phyloP scores from a whole-genome alignment of 192 early-diverging fungal species.

The Polychytrium aggregatum region DNA sequence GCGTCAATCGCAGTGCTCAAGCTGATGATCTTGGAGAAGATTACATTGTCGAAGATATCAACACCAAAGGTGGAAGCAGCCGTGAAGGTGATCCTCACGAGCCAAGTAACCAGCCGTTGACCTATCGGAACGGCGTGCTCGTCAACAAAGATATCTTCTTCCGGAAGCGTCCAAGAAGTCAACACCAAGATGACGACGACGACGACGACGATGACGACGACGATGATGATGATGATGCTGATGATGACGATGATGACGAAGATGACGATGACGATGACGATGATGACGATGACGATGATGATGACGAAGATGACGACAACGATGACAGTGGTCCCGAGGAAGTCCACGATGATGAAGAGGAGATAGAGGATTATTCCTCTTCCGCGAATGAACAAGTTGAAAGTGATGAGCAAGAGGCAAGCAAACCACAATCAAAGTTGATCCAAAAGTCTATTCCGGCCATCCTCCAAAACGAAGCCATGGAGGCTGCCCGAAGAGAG shows the following conservation, averaged over 20 bases:
- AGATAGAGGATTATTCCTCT: conserved; percentile 7
- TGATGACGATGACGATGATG: conserved; percentile 38
- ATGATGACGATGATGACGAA: no score
- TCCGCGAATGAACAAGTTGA: conserved; percentile 19
- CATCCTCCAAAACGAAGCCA: no score
- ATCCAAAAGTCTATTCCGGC: no score
- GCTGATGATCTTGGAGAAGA: conserved; percentile 43
- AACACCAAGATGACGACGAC: conserved; percentile 22
- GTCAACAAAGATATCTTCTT: conserved; percentile 42
- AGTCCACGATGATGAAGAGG: conserved; percentile 26
- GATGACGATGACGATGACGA: no score
- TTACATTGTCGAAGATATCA: conserved; percentile 10
- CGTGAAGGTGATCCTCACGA: no score
- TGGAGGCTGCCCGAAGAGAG: conserved; percentile 36
- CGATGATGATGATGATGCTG: no score
- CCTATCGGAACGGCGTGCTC: conserved; percentile 37
- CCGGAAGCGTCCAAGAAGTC: conserved; percentile 34
- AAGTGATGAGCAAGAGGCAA: no score
- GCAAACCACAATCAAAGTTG: no score
- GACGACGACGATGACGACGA: conserved; percentile 26
- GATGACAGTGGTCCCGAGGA: conserved; percentile 19
- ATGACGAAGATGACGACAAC: no score
- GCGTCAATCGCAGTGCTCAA: conserved; percentile 26
- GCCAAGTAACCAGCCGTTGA: no score
- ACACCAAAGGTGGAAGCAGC: no score